These are phyloP conservation scores for Coemansia sp. DNA, from an alignment of 192 early-diverging fungal genomes.

Conservation along the genomic window DNA sequence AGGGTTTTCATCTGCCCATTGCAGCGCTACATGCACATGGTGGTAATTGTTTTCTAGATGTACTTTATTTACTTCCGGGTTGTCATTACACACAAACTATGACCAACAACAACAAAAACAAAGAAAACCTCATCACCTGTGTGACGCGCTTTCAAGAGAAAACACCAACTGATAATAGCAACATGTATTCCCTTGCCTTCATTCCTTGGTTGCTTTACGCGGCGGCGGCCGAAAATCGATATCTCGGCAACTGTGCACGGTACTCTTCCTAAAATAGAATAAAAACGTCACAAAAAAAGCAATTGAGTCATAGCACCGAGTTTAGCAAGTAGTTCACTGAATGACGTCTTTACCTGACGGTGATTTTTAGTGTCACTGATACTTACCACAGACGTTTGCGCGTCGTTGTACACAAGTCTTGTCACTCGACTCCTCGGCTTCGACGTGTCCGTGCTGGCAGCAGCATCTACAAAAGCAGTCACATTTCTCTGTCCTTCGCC, in stretches of 20 bases:
- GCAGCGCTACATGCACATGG: neutral
- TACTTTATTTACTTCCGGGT: neutral
- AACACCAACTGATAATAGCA: slow-evolving; percentile 1
- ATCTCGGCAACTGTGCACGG: slow-evolving; percentile 36
- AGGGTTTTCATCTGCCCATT: no score
- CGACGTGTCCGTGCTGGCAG: slow-evolving; percentile 3
- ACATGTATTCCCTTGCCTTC: slow-evolving; percentile 13
- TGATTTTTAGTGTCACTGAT: neutral
- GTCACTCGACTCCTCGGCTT: slow-evolving; percentile 22
- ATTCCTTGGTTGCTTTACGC: neutral
- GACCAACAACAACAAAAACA: neutral
- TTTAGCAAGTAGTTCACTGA: neutral
- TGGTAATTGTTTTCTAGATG: neutral
- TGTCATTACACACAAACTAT: neutral
- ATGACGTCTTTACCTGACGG: neutral
- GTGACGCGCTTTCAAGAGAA: neutral
- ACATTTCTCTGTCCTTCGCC: slow-evolving; percentile 2
- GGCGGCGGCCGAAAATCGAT: slow-evolving; percentile 13
- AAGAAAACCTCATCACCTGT: neutral
- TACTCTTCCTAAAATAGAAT: slow-evolving; percentile 42
- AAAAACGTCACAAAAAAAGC: slow-evolving; percentile 7
- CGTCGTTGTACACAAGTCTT: slow-evolving; percentile 40
- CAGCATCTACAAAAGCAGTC: slow-evolving; percentile 26
- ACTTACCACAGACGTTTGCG: slow-evolving; percentile 45
- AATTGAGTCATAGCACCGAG: neutral